Evolutionary conservation across 371 early-diverging fungal species (phyloP), one percentile per base, ranked within the genome.

Genomic region (Circinella umbellata): DNA sequence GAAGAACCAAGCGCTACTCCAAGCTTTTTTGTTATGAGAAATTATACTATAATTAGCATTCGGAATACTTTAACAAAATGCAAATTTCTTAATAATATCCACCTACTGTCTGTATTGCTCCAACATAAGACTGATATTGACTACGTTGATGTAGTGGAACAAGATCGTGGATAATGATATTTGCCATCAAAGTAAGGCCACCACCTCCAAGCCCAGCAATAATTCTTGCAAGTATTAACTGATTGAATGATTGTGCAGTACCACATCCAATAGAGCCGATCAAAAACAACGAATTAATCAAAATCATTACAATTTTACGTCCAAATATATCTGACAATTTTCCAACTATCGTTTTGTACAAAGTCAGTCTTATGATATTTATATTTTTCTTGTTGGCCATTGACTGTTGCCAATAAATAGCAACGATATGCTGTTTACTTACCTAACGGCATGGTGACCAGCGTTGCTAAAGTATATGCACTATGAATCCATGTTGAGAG

Each of bases 191-290:
- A 61, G 66, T 71, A 9, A 95, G 74, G 1, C 96, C 96, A 38
- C 92, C 93, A 0, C 93, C 95, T 7, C 97, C 96, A 9, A 91
- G 61, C 7, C 94, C 94, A 3, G 92, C 86, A 46, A 93, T 62
- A 5, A 92, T 92, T 39, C 95, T 86, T 4, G 87, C 89, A 20
- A 89, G 74, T 48, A 93, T 89, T 59, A 97, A 80, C 80, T 89
- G 80, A 10, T 78, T 76, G 86, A 90, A 87, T 4, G 77, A 79
- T 15, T 66, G 72, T 0, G 89, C 82, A 60, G 80, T 69, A 17
- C 89, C 89, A 42, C 89, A 86, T 34, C 83, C 68, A 18, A 81
- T 66, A 4, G 87, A 81, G 5, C 82, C 82, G 3, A 74, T 17
- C 8, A 81, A 47, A 49, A 81, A 81, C 53, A 77, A 74, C 3